Percentiles rank a stretch among this genome's conserved stretches.
phyloP scores from a whole-genome alignment of 1,284 basidiomycete species.

The Trametes polyzona region DNA sequence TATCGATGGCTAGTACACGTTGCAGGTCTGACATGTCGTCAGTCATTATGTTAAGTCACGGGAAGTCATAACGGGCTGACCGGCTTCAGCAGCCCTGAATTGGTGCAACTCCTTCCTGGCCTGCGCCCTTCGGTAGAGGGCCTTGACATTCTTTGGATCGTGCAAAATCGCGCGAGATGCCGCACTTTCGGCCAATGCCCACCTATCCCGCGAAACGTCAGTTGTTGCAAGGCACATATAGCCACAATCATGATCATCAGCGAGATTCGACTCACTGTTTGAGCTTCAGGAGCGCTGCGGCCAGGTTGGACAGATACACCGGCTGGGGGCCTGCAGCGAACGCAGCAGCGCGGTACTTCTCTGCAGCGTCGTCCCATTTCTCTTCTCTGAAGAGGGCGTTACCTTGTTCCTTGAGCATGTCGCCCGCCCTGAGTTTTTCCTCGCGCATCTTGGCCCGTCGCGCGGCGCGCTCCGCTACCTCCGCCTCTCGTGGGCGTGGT shows the following conservation, averaged over 20 bases:
- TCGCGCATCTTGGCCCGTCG: slow-evolving; percentile 5
- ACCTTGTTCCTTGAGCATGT: slow-evolving; percentile 26
- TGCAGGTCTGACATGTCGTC: slow-evolving; percentile 40
- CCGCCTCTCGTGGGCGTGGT: slow-evolving; percentile 13
- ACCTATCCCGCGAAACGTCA: slow-evolving; percentile 34
- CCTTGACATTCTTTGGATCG: slow-evolving; percentile 46
- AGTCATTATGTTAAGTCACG: background rate
- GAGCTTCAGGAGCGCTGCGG: slow-evolving; percentile 45
- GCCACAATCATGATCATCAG: too few species aligned
- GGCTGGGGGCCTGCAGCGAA: slow-evolving; percentile 29
- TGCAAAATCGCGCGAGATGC: slow-evolving; percentile 45
- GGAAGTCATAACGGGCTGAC: slow-evolving; percentile 28
- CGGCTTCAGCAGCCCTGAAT: slow-evolving; percentile 42
- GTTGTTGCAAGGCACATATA: too few species aligned
- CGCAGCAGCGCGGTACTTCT: slow-evolving; percentile 31
- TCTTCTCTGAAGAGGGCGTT: slow-evolving; percentile 30
- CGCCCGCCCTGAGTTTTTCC: slow-evolving; percentile 5
- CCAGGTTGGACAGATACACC: slow-evolving; percentile 45
- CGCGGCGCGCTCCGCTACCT: slow-evolving; percentile 15
- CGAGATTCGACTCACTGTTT: slow-evolving; percentile 37
- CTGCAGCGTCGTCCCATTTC: slow-evolving; percentile 27
- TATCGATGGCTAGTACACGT: slow-evolving; percentile 40
- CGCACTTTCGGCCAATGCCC: slow-evolving; percentile 45
- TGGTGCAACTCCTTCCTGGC: slow-evolving; percentile 44
- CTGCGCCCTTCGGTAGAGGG: slow-evolving; percentile 47